Evolutionary conservation across 1,284 basidiomycete genomes (phyloP), one percentile per base, ranked within the genome.

Genomic region (Trichosporon sp.): DNA sequence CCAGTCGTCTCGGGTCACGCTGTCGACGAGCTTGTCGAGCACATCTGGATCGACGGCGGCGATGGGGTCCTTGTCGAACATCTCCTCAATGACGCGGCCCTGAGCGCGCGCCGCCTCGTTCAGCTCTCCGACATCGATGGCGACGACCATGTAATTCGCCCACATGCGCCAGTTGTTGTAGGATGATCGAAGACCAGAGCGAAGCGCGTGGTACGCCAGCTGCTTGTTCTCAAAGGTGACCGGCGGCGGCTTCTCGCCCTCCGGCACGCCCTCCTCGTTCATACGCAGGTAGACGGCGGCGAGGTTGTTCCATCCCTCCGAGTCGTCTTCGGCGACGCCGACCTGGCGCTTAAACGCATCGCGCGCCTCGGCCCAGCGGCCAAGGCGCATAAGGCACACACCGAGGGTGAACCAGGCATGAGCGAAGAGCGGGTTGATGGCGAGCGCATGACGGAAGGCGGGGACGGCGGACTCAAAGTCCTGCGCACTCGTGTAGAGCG

Each of bases 101-200:
- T 95, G 87, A 0, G 96, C 96, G 31, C 93, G 90, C 68, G 89
- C 90, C 0, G 94, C 92, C 81, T 99, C 96, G 7, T 89, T 86
- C 61, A 98, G 87, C 83, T 98, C 92, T 6, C 96, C 96, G 14
- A 98, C 92, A 78, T 98, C 94, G 83, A 98, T 88, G 6, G 93
- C 89, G 46, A 99, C 91, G 76, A 98, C 87, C 92, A 96, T 96
- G 86, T 96, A 98, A 85, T 99, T 99, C 76, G 88, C 88, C 97
- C 97, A 99, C 89, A 99, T 96, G 16, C 93, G 89, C 96, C 96
- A 99, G 79, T 96, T 96, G 68, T 94, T 91, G 82, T 93, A 92
- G 67, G 89, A 88, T 80, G 89, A 90, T 76, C 90, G 91, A 71
- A 99, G 88, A 3, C 96, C 94, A 75, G 94, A 91, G 76, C 92